These are phyloP conservation scores for Ceratocystis diversiconidia DNA, from an alignment of 2,329 filamentous ascomycete genomes.

Conservation along the genomic window DNA sequence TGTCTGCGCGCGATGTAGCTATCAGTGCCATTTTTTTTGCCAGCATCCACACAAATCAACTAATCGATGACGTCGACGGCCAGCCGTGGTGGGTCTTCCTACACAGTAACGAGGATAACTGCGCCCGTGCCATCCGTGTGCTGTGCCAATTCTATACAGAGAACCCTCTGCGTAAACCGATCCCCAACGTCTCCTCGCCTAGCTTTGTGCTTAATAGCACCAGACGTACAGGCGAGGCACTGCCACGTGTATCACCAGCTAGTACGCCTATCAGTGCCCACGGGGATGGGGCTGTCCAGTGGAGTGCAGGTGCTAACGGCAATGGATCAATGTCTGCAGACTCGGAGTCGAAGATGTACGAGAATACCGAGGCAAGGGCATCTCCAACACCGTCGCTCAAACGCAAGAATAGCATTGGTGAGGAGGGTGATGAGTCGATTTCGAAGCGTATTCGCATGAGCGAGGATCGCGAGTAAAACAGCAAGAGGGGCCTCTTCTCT, in stretches of 20 bases:
- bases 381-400: constrained; percentile 13
- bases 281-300: neutral
- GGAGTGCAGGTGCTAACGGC: too few species aligned
- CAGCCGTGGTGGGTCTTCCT: constrained; percentile 79
- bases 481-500: too few species aligned
- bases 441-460: constrained; percentile 9
- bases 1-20: constrained; percentile 66
- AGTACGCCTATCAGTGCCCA: constrained; percentile 23
- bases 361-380: neutral
- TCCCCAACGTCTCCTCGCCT: constrained; percentile 37
- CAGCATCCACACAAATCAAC: constrained; percentile 56
- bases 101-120: constrained; percentile 54
- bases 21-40: constrained; percentile 79
- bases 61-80: constrained; percentile 63
- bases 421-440: constrained; percentile 3
- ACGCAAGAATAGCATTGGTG: constrained; percentile 9
- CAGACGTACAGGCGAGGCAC: constrained; percentile 25
- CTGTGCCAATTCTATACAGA: constrained; percentile 57
- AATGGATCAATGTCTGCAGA: too few species aligned
- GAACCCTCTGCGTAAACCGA: constrained; percentile 46
- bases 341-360: neutral
- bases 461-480: neutral
- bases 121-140: constrained; percentile 58
- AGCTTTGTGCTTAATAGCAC: constrained; percentile 43
- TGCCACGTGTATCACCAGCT: constrained; percentile 23